Evolutionary conservation across 108 stramenopile genomes (phyloP).

Genomic region (Cafeteria roenbergensis): DNA sequence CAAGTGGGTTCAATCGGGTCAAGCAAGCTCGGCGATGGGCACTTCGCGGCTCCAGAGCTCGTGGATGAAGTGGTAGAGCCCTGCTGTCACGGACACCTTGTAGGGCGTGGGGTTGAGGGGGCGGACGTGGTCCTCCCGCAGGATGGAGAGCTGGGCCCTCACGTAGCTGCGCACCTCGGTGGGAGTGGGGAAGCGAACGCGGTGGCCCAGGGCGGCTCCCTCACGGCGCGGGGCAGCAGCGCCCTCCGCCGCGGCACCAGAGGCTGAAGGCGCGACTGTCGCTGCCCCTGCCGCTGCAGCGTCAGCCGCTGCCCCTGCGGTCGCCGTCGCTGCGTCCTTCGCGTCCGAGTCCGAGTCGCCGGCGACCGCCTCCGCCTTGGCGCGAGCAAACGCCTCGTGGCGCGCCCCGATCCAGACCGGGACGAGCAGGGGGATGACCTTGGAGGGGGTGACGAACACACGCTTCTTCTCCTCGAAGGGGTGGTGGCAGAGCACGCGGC

Average conservation of each 20-base stretch:
- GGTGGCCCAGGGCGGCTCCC: too few species aligned
- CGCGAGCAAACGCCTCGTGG: constrained; percentile 31
- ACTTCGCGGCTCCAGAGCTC: constrained; percentile 68
- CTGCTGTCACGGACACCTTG: constrained; percentile 64
- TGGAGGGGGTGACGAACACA: constrained; percentile 58
- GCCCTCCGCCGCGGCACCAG: too few species aligned
- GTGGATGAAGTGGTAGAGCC: constrained; percentile 64
- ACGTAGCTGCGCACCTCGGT: constrained; percentile 39
- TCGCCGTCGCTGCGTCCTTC: constrained; percentile 2
- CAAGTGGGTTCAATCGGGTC: too few species aligned
- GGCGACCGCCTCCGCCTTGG: too few species aligned
- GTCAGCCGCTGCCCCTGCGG: not conserved
- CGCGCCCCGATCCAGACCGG: constrained; percentile 75
- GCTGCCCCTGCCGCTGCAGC: not conserved
- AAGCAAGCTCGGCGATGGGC: constrained; percentile 50
- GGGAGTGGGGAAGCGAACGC: not conserved
- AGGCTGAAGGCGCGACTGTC: constrained; percentile 2
- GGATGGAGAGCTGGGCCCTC: constrained; percentile 39
- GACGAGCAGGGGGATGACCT: constrained; percentile 56
- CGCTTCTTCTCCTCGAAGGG: constrained; percentile 70
- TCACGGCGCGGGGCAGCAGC: too few species aligned
- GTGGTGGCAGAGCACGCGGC: constrained; percentile 63
- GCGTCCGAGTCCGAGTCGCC: constrained; percentile 17
- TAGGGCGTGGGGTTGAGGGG: constrained; percentile 69
- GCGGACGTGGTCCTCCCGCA: constrained; percentile 62